phyloP scores from a whole-genome alignment of 2,329 filamentous ascomycete species.

The Aspergillus texensis region DNA sequence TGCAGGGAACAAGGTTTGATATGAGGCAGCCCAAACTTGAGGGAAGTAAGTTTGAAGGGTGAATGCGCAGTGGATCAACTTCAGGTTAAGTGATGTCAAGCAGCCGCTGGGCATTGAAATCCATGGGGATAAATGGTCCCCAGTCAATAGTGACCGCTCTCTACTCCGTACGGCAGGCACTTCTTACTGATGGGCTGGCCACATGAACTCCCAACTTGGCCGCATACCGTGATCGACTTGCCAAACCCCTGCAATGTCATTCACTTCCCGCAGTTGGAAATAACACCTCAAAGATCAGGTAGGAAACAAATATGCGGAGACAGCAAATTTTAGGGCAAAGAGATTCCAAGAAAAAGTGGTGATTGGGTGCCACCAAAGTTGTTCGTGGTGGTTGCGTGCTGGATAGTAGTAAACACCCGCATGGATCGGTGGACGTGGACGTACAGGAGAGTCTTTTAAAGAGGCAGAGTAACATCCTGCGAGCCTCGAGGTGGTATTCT shows the following conservation, averaged over 20 bases:
- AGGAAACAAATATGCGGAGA: neutral
- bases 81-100: neutral
- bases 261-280: neutral
- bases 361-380: neutral
- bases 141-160: neutral
- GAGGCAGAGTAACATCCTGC: neutral
- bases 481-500: neutral
- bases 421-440: neutral
- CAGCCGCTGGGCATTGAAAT: neutral
- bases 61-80: neutral
- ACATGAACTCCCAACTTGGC: neutral
- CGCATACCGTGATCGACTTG: constrained; percentile 1
- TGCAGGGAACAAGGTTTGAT: neutral
- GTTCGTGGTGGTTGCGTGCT: neutral
- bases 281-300: neutral
- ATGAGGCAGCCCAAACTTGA: neutral
- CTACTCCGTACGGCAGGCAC: neutral
- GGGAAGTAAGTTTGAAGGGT: neutral
- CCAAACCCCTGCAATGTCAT: neutral
- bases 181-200: neutral
- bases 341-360: neutral
- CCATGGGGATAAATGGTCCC: neutral
- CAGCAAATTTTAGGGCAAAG: neutral
- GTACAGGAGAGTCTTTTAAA: neutral
- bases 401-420: neutral